Evolutionary conservation across 164 flowering plant species (phyloP).

Genomic region (Cinnamomum micranthum): DNA sequence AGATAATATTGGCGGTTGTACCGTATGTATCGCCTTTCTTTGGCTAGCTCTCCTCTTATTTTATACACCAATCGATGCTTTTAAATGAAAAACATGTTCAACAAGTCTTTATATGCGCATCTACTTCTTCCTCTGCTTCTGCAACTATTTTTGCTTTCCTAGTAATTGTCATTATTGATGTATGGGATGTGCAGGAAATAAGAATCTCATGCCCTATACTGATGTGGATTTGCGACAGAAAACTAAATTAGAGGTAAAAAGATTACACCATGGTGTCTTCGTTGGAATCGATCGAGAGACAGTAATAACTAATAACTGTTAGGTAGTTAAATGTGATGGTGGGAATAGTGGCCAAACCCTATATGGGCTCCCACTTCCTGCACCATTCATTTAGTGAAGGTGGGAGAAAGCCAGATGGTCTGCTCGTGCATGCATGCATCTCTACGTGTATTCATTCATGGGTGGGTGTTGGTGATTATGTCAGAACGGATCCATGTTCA

Average conservation of each 20-base stretch:
- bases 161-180: not conserved
- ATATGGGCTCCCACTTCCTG: no score
- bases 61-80: not conserved
- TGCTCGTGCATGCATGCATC: slow-evolving; percentile 15
- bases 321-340: slow-evolving; percentile 12
- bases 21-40: slow-evolving; percentile 8
- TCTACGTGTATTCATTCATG: not conserved
- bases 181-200: slow-evolving; percentile 13
- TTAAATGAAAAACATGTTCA: slow-evolving; percentile 1
- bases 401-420: slow-evolving; percentile 19
- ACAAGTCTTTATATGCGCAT: not conserved
- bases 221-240: slow-evolving; percentile 5
- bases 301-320: not conserved
- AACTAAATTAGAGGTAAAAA: slow-evolving; percentile 12
- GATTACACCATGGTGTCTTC: slow-evolving; percentile 11
- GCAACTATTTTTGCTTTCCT: not conserved
- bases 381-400: slow-evolving; percentile 19
- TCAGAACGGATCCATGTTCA: not conserved
- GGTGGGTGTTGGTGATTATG: not conserved
- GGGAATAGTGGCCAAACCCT: slow-evolving; percentile 8
- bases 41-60: slow-evolving; percentile 12
- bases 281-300: not conserved
- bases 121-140: not conserved
- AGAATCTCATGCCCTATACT: not conserved
- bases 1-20: slow-evolving; percentile 5